Base-by-base conservation (phyloP, 108 stramenopile species). In the Cyclostephanos invisitatus region DNA sequence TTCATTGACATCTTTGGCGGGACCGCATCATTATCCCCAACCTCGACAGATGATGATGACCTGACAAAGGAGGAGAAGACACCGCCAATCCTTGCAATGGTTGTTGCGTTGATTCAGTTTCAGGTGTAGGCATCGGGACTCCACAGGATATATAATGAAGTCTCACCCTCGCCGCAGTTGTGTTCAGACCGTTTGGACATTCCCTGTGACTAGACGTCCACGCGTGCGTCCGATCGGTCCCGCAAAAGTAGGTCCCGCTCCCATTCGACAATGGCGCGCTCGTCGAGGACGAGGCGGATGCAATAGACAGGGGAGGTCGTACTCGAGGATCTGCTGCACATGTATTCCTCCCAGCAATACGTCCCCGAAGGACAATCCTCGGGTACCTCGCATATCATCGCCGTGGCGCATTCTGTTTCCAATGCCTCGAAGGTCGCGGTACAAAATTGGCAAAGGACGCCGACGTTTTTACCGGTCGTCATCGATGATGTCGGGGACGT, bases 161-260 rank as follows among this genome's bases (percentile, higher is more conserved):
- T 14, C 65, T 60, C 58, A 17, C 70, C 53, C 10, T 50, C 42
- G 29, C 55, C 60, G 27, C 75, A 76, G 42, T 76, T 68, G 9
- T 48, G 10, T 59, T 42, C 44, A 62, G 64, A 17, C 75, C 75
- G 51, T 54, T 64, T 0, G 50, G 75, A 46, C 75, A 76, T 62
- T 54, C 35, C 21, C 69, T 68, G 37, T 50, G 61, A 27, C 75
- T 69, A 15, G 38, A 50, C 54, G 62, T 57, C 22, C 62, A 61
- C 46, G 75, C 75, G 48, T 76, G 67, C 15, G 40, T 62, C 15
- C 59, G 35, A 24, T 76, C 75, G 5, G 24, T 38, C 12, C 75
- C 75, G 42, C 75, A 76, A 51, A 64, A 64, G 56, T 63, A 69
- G 3, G 75, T 69, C 12, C 32, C 32, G 32, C 32, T 32, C 32